Evolutionary conservation across 2,329 filamentous ascomycete genomes (phyloP), one percentile per base, ranked within the genome.

Genomic region (Podosphaera xanthii): DNA sequence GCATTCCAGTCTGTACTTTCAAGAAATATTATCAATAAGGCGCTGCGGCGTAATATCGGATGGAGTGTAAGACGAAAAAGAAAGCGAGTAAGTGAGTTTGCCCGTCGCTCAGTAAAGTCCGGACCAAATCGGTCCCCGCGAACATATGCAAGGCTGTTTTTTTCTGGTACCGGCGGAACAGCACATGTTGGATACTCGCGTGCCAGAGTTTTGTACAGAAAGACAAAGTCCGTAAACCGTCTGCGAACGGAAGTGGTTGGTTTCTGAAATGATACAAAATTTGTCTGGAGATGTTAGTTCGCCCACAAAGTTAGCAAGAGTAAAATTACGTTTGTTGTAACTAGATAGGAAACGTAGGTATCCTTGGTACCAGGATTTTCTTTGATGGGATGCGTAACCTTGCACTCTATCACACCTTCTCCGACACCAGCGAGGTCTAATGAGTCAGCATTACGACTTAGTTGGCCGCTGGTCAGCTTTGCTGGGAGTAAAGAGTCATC

Each of bases 91-190:
- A 98, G 77, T 2, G 90, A 96, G 75, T 90, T 86, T 57, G 88
- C 89, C 65, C 92, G 82, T 40, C 92, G 83, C 53, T 82, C 77
- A 40, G 89, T 98, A 70, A 98, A 98, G 72, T 97, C 92, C 57
- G 84, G 73, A 7, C 90, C 89, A 71, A 98, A 98, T 63, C 92
- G 85, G 74, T 97, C 91, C 65, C 92, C 92, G 42, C 90, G 86
- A 58, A 97, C 92, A 69, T 97, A 97, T 69, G 95, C 89, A 87
- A 98, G 95, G 73, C 94, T 94, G 76, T 97, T 91, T 77, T 97
- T 98, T 73, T 97, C 92, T 58, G 92, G 92, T 59, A 98, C 77
- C 54, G 92, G 92, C 36, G 92, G 92, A 2, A 98, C 87, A 55
- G 92, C 92, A 71, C 86, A 87, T 73, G 88, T 87, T 61, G 89